Evolutionary conservation across 164 flowering plant genomes (phyloP).

Genomic region (Pachysandra terminalis): DNA sequence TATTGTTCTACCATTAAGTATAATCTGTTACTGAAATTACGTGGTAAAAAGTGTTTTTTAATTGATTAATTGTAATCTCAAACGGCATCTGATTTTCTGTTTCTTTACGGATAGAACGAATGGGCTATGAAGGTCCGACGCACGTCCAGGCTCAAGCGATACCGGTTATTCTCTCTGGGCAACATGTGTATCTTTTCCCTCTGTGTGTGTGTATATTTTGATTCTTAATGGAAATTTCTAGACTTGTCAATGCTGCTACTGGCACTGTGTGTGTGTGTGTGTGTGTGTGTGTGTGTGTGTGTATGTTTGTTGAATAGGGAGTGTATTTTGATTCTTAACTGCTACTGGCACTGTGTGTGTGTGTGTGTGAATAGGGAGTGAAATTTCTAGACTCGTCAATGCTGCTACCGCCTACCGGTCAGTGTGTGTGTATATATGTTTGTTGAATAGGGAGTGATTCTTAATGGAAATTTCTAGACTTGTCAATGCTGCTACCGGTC

Average conservation of each 20-base stretch:
- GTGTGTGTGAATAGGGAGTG: too few relatives aligned
- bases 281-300: too few relatives aligned
- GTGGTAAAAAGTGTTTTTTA: neutral
- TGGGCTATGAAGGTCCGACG: slow-evolving; percentile 84
- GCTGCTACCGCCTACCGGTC: too few relatives aligned
- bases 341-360: too few relatives aligned
- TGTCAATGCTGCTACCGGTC: slow-evolving; percentile 91
- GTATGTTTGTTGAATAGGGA: neutral
- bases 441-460: too few relatives aligned
- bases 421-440: too few relatives aligned
- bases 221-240: neutral
- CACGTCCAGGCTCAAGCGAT: slow-evolving; percentile 82
- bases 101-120: slow-evolving; percentile 49
- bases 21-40: neutral
- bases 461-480: slow-evolving; percentile 44
- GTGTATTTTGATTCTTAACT: slow-evolving; percentile 9
- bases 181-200: slow-evolving; percentile 77
- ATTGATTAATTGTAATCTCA: neutral
- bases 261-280: too few relatives aligned
- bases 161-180: slow-evolving; percentile 76
- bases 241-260: too few relatives aligned
- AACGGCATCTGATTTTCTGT: neutral
- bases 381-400: too few relatives aligned
- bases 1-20: too few relatives aligned
- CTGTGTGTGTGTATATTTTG: neutral